Base-by-base conservation (phyloP, 2,329 filamentous ascomycete genomes). In the Daldinia sp. region DNA sequence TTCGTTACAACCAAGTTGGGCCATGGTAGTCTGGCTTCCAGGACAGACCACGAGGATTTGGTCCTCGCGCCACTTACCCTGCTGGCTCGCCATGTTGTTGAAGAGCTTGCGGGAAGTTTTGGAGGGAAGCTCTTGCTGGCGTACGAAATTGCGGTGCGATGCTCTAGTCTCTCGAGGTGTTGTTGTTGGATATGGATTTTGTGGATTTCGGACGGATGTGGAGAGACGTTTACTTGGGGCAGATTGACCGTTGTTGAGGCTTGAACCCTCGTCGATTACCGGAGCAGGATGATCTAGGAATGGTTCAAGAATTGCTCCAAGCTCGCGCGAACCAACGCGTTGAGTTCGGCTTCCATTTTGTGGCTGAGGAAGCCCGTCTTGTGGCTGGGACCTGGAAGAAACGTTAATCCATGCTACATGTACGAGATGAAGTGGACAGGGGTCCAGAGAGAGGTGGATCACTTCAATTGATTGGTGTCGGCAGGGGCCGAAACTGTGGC, bases 1-100 rank as follows among this genome's bases (percentile, higher is more conserved):
- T 83, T 98, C 94, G 74, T 90, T 90, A 74, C 96, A 91, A 58
- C 94, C 94, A 44, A 97, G 88, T 86, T 97, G 94, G 73, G 94
- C 94, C 83, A 97, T 89, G 66, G 94, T 97, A 72, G 91, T 95
- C 81, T 92, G 90, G 79, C 94, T 97, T 78, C 94, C 94, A 37
- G 92, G 92, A 80, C 90, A 91, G 81, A 94, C 90, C 79, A 94
- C 81, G 77, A 89, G 86, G 76, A 89, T 82, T 83, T 89, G 87
- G 79, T 89, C 87, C 82, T 89, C 87, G 79, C 86, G 85, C 85
- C 86, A 89, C 81, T 89, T 89, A 76, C 83, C 84, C 74, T 84
- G 81, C 69, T 86, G 84, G 78, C 80, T 82, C 72, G 87, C 85
- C 87, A 89, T 89, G 60, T 68, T 79, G 73, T 68, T 79, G 73